phyloP scores from a whole-genome alignment of 495 filamentous ascomycete species.

The Hyaloscypha hepaticicola region DNA sequence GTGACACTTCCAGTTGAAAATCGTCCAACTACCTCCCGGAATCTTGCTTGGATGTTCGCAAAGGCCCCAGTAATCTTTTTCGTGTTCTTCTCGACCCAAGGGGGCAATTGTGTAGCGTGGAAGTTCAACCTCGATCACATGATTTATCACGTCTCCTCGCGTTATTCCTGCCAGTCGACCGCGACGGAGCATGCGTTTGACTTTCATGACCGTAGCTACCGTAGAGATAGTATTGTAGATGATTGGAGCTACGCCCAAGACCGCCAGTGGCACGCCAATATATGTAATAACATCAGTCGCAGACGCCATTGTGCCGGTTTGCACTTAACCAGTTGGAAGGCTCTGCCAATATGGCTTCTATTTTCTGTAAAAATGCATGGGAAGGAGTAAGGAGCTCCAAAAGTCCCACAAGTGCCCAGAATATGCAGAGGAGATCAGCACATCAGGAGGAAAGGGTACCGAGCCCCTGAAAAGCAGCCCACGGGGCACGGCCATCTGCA shows the following conservation, averaged over 20 bases:
- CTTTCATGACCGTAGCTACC: conserved; percentile 53
- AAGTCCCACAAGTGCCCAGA: too few species aligned
- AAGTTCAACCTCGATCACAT: conserved; percentile 64
- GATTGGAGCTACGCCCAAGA: conserved; percentile 66
- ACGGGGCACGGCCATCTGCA: too few species aligned
- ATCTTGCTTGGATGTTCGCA: conserved; percentile 46
- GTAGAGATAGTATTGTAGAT: conserved; percentile 58
- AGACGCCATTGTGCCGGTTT: conserved; percentile 12
- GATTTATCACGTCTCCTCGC: conserved; percentile 60
- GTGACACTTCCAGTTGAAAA: conserved; percentile 62
- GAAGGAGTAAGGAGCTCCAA: neutral
- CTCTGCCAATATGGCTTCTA: neutral
- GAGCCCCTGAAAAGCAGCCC: too few species aligned
- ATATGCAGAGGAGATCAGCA: too few species aligned
- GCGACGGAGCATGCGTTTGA: conserved; percentile 54
- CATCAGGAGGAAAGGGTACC: too few species aligned
- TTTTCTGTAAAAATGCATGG: neutral
- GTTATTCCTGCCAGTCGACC: conserved; percentile 55
- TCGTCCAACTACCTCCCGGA: conserved; percentile 61
- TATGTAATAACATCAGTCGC: conserved; percentile 46
- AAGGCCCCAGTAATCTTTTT: conserved; percentile 55
- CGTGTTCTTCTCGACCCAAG: conserved; percentile 50
- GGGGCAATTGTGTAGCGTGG: conserved; percentile 62
- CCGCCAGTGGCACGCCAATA: conserved; percentile 63
- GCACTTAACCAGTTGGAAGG: neutral